Percentiles rank a stretch among this genome's conserved stretches.
These are phyloP conservation scores for Chrysosporium queenslandicum DNA, from an alignment of 2,329 filamentous ascomycete species.

Conservation along the genomic window DNA sequence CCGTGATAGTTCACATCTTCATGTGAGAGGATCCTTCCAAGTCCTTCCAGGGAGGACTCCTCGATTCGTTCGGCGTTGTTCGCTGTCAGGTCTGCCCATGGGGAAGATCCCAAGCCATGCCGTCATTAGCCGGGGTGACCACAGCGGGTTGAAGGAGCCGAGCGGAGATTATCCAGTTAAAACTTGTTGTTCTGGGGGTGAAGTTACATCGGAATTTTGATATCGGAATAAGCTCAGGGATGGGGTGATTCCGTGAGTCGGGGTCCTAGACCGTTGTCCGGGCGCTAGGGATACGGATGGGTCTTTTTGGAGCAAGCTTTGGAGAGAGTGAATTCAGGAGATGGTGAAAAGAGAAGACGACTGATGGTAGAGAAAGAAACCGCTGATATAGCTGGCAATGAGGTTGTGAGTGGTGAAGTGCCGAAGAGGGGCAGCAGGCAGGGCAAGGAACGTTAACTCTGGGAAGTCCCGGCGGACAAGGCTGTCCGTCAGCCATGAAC, in stretches of 20 bases:
- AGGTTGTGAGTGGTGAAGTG: no score
- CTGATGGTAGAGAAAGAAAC: not conserved
- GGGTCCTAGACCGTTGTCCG: not conserved
- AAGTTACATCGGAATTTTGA: conserved; percentile 6
- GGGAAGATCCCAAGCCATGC: not conserved
- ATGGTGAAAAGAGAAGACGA: not conserved
- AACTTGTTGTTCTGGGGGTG: not conserved
- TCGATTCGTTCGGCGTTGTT: not conserved
- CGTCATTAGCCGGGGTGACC: conserved; percentile 4
- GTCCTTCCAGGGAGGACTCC: not conserved
- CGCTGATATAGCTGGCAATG: not conserved
- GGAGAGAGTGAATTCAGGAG: not conserved
- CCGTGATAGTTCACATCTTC: not conserved
- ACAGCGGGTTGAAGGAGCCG: not conserved
- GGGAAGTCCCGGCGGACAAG: no score
- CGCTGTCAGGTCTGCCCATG: not conserved
- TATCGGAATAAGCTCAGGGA: not conserved
- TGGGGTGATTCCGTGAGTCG: not conserved
- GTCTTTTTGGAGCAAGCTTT: not conserved
- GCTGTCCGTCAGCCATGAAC: no score
- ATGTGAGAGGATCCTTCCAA: not conserved
- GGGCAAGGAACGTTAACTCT: no score
- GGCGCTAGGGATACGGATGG: not conserved
- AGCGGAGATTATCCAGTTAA: not conserved
- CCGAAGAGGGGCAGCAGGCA: no score